phyloP scores from a whole-genome alignment of 345 rosid species.

The Lagerstroemia speciosa region DNA sequence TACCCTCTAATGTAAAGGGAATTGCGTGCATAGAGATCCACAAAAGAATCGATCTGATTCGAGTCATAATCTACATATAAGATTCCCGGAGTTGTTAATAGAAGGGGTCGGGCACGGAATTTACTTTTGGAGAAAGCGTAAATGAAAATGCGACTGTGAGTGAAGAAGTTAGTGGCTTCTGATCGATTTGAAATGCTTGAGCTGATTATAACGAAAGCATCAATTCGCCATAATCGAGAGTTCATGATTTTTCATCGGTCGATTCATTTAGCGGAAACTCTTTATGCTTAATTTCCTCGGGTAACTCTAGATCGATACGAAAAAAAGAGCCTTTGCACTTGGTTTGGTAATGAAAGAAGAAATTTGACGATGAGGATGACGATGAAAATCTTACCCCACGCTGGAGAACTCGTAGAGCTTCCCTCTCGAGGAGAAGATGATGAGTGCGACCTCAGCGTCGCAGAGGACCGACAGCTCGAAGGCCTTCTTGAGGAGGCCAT shows the following conservation, averaged over 20 bases:
- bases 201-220: too few relatives aligned
- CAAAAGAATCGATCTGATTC: too few relatives aligned
- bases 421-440: constrained; percentile 73
- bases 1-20: too few relatives aligned
- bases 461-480: constrained; percentile 81
- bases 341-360: background rate
- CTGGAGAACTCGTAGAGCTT: constrained; percentile 77
- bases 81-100: too few relatives aligned
- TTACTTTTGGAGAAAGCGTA: too few relatives aligned
- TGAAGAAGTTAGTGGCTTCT: too few relatives aligned
- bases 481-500: constrained; percentile 72
- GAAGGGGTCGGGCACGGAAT: too few relatives aligned
- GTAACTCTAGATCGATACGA: background rate
- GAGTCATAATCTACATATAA: too few relatives aligned
- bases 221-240: background rate
- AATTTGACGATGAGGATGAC: too few relatives aligned
- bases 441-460: constrained; percentile 79
- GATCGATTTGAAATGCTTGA: too few relatives aligned
- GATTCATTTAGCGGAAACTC: background rate
- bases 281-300: background rate
- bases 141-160: too few relatives aligned
- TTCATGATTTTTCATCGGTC: background rate
- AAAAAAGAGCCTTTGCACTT: background rate
- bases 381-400: constrained; percentile 30
- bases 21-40: too few relatives aligned